Percentiles rank a stretch among this genome's conserved stretches.
Evolutionary conservation across 257 asterid species (phyloP).

Genomic region (Cynanchum wilfordii): DNA sequence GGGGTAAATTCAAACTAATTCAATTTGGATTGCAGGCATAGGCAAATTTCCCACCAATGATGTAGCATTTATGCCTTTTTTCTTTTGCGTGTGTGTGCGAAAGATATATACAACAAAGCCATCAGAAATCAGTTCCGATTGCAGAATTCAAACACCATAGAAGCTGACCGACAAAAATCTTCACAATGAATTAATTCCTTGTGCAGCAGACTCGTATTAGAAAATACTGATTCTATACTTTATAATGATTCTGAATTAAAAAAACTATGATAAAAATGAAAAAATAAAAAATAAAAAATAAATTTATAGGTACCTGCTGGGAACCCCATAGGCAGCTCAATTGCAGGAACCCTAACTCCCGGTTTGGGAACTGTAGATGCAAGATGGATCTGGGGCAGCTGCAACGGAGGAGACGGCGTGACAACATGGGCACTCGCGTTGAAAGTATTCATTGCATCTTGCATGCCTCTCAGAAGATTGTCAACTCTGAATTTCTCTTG

Average conservation of each 20-base stretch:
- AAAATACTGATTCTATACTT: background rate
- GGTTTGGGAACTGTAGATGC: slow-evolving; percentile 5
- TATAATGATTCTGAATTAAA: background rate
- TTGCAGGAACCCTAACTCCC: background rate
- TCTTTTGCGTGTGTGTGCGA: too few relatives aligned
- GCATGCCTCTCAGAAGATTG: slow-evolving; percentile 71
- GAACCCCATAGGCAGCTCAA: slow-evolving; percentile 10
- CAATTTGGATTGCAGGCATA: background rate
- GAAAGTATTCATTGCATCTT: slow-evolving; percentile 66
- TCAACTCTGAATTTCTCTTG: slow-evolving; percentile 67
- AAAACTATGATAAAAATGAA: background rate
- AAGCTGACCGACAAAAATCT: background rate
- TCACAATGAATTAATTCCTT: background rate
- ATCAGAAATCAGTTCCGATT: background rate
- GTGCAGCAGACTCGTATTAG: background rate
- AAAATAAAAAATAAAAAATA: too few relatives aligned
- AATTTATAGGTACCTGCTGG: slow-evolving; percentile 16
- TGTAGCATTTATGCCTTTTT: background rate
- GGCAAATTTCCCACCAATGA: background rate
- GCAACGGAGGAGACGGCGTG: slow-evolving; percentile 33
- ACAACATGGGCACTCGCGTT: slow-evolving; percentile 30
- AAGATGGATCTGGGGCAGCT: slow-evolving; percentile 22
- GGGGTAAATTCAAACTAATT: background rate
- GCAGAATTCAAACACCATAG: background rate
- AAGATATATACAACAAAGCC: background rate